Evolutionary conservation across 2,329 filamentous ascomycete species (phyloP).

Genomic region (Dactylellina parvicollis): DNA sequence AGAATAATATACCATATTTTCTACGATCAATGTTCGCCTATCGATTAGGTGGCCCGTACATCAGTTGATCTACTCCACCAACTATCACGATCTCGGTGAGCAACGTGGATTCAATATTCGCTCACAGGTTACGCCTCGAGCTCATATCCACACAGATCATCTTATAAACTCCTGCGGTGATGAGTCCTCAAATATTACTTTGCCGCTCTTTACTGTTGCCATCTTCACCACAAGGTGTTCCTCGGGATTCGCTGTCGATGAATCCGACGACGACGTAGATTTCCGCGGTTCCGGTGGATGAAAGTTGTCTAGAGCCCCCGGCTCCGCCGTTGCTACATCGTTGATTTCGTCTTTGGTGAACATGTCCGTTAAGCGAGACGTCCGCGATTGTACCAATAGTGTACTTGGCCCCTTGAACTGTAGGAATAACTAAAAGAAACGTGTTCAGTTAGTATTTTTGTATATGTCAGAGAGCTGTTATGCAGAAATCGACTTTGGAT

Average conservation of each 20-base stretch:
- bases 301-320: conserved; percentile 74
- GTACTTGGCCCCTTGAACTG: conserved; percentile 88
- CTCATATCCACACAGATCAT: conserved; percentile 59
- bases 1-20: conserved; percentile 15
- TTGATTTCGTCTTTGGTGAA: conserved; percentile 82
- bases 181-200: conserved; percentile 73
- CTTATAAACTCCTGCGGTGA: conserved; percentile 69
- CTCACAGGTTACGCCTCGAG: neutral
- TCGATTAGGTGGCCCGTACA: neutral
- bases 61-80: neutral
- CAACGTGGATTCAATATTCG: neutral
- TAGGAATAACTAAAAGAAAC: conserved; percentile 72
- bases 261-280: neutral
- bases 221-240: conserved; percentile 65
- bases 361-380: conserved; percentile 78
- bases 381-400: conserved; percentile 88
- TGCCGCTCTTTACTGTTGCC: conserved; percentile 71
- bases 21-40: neutral
- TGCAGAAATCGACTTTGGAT: conserved; percentile 59
- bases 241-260: neutral
- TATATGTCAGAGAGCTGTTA: too few species aligned
- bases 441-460: too few species aligned
- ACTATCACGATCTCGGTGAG: neutral
- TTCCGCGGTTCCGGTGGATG: conserved; percentile 57
- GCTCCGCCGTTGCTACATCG: conserved; percentile 84